These are phyloP conservation scores for Anastatica hierochuntica DNA, from an alignment of 345 rosid species.

Conservation along the genomic window DNA sequence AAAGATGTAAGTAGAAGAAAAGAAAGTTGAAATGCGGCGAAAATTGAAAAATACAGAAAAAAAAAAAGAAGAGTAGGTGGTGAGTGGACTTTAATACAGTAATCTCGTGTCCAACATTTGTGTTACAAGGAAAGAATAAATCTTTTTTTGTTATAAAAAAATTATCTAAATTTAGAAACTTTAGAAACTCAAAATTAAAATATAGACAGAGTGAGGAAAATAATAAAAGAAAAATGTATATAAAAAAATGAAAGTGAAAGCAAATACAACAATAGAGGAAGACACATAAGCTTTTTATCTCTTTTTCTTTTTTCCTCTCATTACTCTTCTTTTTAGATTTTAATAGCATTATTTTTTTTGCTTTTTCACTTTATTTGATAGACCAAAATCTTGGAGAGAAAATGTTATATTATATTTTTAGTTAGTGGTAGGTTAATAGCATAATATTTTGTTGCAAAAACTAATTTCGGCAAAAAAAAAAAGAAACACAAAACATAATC, in stretches of 20 bases:
- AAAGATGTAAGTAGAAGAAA: no score
- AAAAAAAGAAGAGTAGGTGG: no score
- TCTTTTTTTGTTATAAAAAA: neutral
- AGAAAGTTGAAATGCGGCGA: no score
- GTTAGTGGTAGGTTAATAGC: no score
- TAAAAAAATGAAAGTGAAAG: neutral
- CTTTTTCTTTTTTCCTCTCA: conserved; percentile 2
- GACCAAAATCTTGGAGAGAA: conserved; percentile 21
- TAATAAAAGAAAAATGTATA: no score
- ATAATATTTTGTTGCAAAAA: no score
- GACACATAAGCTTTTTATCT: no score
- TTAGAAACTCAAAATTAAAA: neutral
- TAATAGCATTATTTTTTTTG: neutral
- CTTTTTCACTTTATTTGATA: conserved; percentile 11
- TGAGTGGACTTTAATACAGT: conserved; percentile 20
- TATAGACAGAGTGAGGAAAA: no score
- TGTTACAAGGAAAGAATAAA: conserved; percentile 22
- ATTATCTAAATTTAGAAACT: conserved; percentile 4
- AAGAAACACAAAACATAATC: no score
- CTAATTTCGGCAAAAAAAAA: no score
- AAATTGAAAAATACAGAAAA: no score
- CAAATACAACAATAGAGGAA: no score
- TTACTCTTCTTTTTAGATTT: conserved; percentile 7
- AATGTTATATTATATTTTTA: neutral
- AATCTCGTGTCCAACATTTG: conserved; percentile 23